Evolutionary conservation across 2,329 filamentous ascomycete genomes (phyloP).

Genomic region (Coleophoma crateriformis): DNA sequence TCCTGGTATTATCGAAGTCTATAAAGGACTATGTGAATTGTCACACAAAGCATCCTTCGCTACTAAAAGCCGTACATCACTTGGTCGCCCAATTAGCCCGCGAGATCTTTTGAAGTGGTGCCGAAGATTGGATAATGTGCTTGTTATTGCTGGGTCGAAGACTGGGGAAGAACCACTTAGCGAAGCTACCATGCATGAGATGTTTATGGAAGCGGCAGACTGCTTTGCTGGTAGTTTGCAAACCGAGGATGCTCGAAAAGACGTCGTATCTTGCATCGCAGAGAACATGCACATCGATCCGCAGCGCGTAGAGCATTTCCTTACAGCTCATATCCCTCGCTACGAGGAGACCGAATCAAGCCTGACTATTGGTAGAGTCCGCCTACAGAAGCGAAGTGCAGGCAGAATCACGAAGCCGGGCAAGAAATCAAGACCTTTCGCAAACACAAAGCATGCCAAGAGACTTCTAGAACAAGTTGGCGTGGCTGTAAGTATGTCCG

Average conservation of each 20-base stretch:
- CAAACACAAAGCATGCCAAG: conserved; percentile 80
- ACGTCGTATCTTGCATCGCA: conserved; percentile 66
- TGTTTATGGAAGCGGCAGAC: conserved; percentile 90
- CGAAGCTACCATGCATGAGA: conserved; percentile 70
- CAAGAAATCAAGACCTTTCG: conserved; percentile 66
- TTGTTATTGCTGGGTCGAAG: conserved; percentile 55
- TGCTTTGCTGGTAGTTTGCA: conserved; percentile 83
- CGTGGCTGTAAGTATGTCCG: conserved; percentile 74
- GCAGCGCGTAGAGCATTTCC: conserved; percentile 72
- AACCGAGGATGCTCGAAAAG: conserved; percentile 52
- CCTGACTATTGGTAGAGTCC: conserved; percentile 61
- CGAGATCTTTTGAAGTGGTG: conserved; percentile 92
- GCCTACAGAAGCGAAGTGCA: conserved; percentile 45
- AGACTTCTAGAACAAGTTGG: conserved; percentile 84
- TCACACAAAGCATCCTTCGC: conserved; percentile 34
- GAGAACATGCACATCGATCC: conserved; percentile 83
- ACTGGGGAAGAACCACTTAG: conserved; percentile 65
- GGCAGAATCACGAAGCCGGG: conserved; percentile 37
- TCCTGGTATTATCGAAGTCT: conserved; percentile 53
- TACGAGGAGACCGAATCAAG: conserved; percentile 56
- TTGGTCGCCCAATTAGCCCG: conserved; percentile 52
- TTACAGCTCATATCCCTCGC: conserved; percentile 66
- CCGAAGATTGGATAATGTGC: conserved; percentile 62
- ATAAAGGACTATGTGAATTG: conserved; percentile 45
- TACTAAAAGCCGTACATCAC: conserved; percentile 41